Conservation (phyloP, 2,329 filamentous ascomycete species). For the Fusarium sp. region DNA sequence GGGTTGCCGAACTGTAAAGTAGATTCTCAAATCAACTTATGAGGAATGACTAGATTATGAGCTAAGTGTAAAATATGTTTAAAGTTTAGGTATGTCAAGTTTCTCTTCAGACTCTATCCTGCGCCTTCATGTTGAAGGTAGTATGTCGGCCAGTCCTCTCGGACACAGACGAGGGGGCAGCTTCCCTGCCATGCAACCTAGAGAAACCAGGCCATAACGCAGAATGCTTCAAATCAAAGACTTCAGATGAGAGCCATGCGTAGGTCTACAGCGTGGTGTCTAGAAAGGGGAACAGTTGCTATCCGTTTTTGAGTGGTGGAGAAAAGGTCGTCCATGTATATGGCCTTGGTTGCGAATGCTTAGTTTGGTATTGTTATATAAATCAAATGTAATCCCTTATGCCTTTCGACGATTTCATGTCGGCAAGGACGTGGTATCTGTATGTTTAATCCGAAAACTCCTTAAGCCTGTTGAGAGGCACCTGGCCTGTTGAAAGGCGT, state of each 20-base stretch:
- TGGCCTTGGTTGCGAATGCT: slow-evolving; percentile 18
- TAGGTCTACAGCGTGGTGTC: background rate
- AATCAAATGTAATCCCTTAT: slow-evolving; percentile 23
- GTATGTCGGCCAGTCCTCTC: background rate
- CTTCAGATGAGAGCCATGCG: background rate
- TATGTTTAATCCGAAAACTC: slow-evolving; percentile 33
- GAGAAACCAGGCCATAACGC: background rate
- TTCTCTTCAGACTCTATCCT: background rate
- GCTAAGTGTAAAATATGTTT: slow-evolving; percentile 18
- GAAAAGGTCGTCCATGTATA: background rate
- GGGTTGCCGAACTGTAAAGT: slow-evolving; percentile 32
- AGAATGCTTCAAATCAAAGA: background rate
- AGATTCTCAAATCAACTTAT: slow-evolving; percentile 39
- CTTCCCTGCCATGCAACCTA: background rate
- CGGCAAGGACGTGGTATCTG: slow-evolving; percentile 30
- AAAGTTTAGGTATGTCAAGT: background rate
- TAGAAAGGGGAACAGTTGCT: background rate
- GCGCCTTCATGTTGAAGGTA: background rate
- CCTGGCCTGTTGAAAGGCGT: slow-evolving; percentile 45
- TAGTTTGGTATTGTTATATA: slow-evolving; percentile 29
- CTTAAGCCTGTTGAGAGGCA: slow-evolving; percentile 45
- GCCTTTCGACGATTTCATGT: slow-evolving; percentile 27
- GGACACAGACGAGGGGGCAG: too few species aligned
- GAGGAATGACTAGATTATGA: slow-evolving; percentile 34
- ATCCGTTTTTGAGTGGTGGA: background rate